These are phyloP conservation scores for Fragaria vesca DNA, from an alignment of 306 rosid genomes.

Conservation along the genomic window DNA sequence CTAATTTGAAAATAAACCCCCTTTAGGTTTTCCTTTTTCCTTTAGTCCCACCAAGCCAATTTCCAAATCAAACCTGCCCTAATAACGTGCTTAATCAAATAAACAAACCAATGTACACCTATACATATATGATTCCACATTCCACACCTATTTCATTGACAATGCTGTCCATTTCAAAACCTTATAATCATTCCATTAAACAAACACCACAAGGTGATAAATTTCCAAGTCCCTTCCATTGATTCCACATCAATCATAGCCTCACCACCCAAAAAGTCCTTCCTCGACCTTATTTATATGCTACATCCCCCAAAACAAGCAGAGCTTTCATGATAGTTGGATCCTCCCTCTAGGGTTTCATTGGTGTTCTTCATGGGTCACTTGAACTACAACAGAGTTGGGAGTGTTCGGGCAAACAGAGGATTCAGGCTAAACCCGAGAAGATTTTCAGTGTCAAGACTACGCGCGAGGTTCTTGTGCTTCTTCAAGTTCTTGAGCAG, in stretches of 20 bases:
- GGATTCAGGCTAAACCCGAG: conserved; percentile 55
- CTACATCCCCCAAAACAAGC: not conserved
- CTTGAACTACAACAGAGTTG: conserved; percentile 41
- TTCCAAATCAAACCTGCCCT: conserved; percentile 15
- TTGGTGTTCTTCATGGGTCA: conserved; percentile 19
- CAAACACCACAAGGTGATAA: not conserved
- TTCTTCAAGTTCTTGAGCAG: conserved; percentile 41
- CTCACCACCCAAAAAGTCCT: conserved; percentile 49
- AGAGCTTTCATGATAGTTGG: not conserved
- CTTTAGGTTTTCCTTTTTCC: not conserved
- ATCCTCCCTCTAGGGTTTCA: not conserved
- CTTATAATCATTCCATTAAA: not conserved
- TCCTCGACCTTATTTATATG: conserved; percentile 36
- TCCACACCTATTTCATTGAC: conserved; percentile 16
- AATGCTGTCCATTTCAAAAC: conserved; percentile 9
- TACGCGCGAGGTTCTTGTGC: conserved; percentile 44
- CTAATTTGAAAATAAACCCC: conserved; percentile 25
- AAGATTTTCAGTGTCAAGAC: conserved; percentile 37
- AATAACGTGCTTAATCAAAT: conserved; percentile 7
- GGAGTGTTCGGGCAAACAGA: conserved; percentile 35
- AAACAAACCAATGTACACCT: not conserved
- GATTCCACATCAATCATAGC: conserved; percentile 19
- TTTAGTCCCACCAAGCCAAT: conserved; percentile 16
- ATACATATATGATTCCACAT: not conserved
- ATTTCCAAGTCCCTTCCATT: conserved; percentile 34